Evolutionary conservation across 768 basidiomycete genomes (phyloP).

Genomic region (Hysterangium stoloniferum): DNA sequence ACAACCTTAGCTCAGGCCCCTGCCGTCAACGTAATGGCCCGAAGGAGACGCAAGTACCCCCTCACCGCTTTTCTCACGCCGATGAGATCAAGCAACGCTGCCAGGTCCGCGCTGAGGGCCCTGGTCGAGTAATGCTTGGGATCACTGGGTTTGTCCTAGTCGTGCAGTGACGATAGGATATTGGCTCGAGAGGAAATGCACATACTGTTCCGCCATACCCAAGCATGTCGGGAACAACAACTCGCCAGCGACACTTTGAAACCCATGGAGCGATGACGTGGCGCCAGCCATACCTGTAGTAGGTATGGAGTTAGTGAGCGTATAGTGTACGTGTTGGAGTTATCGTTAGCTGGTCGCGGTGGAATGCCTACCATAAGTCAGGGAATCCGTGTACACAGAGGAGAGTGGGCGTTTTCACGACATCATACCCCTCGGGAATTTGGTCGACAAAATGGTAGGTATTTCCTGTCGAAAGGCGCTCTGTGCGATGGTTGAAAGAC

Average conservation of each 20-base stretch:
- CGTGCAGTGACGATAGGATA: neutral
- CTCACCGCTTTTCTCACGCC: slow-evolving; percentile 47
- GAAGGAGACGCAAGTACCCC: neutral
- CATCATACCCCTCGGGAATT: slow-evolving; percentile 37
- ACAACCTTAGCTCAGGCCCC: slow-evolving; percentile 35
- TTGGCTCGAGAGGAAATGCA: neutral
- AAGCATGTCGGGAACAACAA: slow-evolving; percentile 41
- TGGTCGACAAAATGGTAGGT: slow-evolving; percentile 71
- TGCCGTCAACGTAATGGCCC: neutral
- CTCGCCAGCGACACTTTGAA: slow-evolving; percentile 44
- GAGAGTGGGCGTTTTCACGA: slow-evolving; percentile 39
- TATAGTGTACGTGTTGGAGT: neutral
- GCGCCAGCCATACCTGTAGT: slow-evolving; percentile 62
- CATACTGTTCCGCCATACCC: slow-evolving; percentile 53
- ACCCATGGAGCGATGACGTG: slow-evolving; percentile 69
- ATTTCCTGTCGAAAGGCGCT: slow-evolving; percentile 48
- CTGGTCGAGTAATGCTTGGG: slow-evolving; percentile 51
- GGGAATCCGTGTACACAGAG: slow-evolving; percentile 81
- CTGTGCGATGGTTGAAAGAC: slow-evolving; percentile 46
- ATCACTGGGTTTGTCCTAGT: slow-evolving; percentile 46
- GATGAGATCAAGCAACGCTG: slow-evolving; percentile 54
- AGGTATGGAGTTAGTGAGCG: neutral
- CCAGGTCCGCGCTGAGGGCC: slow-evolving; percentile 52
- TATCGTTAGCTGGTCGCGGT: neutral
- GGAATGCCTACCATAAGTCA: slow-evolving; percentile 38